Evolutionary conservation across 2,329 filamentous ascomycete genomes (phyloP), one percentile per base, ranked within the genome.

Genomic region (Hymenotorrendiella dingleyae): DNA sequence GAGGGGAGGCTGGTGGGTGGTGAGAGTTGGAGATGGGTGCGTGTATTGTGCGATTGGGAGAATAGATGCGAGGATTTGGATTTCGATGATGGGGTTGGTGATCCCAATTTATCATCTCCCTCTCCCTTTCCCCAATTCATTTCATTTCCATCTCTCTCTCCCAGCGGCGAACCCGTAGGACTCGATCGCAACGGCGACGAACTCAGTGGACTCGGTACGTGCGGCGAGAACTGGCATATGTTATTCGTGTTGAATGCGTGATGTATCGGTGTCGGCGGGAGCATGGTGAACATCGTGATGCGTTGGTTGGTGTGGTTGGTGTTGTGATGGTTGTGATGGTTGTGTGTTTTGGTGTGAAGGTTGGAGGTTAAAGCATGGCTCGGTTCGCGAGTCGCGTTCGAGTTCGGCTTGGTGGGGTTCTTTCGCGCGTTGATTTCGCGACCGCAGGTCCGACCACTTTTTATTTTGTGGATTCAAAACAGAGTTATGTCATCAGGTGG

Each of bases 161-260:
- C 70, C 7, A 72, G 62, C 9, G 65, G 65, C 9, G 66, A 64
- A n/a, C 50, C 44, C 8, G 66, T 64, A 9, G 73, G 71, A 4
- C 70, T 67, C n/a, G 70, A 67, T 52, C 74, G 73, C 40, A 78
- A 61, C 10, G 76, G 76, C 3, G 76, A 78, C 2, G 76, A 80
- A 3, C 77, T 77, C 4, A 79, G 71, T 5, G 75, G 76, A 36
- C 77, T 80, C 1, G 77, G 63, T 22, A 70, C 62, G 26, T 62
- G 48, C 2, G 76, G 76, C n/a, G 49, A 30, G 36, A 36, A 45
- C 24, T 36, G 24, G 28, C 39, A 28, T 22, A 21, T 14, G 34
- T 52, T 33, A 27, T 44, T 46, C 1, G 40, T 40, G 21, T 48
- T 46, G 36, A 27, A 40, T 36, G 36, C 37, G 33, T 42, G 33